Percentiles rank a stretch among this genome's conserved stretches.
Evolutionary conservation across 1,284 basidiomycete genomes (phyloP).

Genomic region (Cryptococcus maquisensis): DNA sequence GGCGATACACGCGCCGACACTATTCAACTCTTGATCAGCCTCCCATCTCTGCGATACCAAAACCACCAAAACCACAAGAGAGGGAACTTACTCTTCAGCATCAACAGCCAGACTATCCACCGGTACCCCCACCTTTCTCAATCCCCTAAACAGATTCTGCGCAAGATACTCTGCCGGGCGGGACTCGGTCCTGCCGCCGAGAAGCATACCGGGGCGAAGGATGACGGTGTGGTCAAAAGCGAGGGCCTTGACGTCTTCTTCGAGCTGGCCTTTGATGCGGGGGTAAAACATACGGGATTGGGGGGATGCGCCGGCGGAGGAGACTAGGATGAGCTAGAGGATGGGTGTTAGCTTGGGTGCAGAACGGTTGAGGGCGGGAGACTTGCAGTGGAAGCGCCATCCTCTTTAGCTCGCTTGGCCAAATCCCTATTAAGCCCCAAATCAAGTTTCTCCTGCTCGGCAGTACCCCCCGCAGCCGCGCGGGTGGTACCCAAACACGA

Average conservation of each 20-base stretch:
- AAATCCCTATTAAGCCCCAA: conserved; percentile 37
- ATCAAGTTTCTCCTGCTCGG: conserved; percentile 38
- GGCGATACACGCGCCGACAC: conserved; percentile 41
- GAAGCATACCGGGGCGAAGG: conserved; percentile 37
- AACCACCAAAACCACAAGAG: not conserved
- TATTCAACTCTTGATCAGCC: conserved; percentile 2
- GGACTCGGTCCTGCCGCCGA: conserved; percentile 28
- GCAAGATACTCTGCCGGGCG: conserved; percentile 16
- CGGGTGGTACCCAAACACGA: conserved; percentile 43
- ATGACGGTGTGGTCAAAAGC: conserved; percentile 38
- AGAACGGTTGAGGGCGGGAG: not conserved
- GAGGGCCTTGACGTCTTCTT: conserved; percentile 36
- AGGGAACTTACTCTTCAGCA: conserved; percentile 24
- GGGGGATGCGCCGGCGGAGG: conserved; percentile 24
- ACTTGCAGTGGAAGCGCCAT: conserved; percentile 36
- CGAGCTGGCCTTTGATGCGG: conserved; percentile 42
- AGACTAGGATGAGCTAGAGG: conserved; percentile 41
- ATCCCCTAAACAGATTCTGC: conserved; percentile 13
- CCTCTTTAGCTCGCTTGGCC: conserved; percentile 36
- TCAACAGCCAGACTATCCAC: conserved; percentile 20
- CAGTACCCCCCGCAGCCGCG: conserved; percentile 33
- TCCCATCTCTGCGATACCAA: no score
- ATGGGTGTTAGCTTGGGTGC: not conserved
- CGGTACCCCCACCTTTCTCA: conserved; percentile 21
- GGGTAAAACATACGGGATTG: conserved; percentile 31